Conservation (phyloP, 2,329 filamentous ascomycete species). For the Ceratocystis albifundus region DNA sequence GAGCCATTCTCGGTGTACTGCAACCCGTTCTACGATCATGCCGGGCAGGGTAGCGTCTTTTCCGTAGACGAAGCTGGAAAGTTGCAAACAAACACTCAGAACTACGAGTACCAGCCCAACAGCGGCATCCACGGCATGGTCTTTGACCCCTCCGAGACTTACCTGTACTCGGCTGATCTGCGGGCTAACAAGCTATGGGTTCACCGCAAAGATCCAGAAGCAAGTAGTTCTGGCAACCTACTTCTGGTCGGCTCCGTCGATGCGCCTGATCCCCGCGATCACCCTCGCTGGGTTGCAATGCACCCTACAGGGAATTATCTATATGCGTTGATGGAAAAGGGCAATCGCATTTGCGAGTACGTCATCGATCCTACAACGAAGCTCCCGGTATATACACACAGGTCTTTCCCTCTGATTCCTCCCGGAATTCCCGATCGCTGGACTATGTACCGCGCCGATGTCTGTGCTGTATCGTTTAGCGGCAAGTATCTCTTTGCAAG, state of each 20-base stretch:
- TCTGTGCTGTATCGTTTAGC: constrained; percentile 60
- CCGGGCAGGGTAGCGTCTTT: constrained; percentile 71
- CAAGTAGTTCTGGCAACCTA: constrained; percentile 44
- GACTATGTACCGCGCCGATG: constrained; percentile 71
- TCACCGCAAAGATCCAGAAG: constrained; percentile 49
- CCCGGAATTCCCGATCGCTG: constrained; percentile 47
- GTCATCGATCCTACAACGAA: constrained; percentile 62
- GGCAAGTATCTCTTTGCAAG: constrained; percentile 73
- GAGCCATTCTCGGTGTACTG: constrained; percentile 75
- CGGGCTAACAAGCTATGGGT: constrained; percentile 73
- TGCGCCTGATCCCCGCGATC: constrained; percentile 59
- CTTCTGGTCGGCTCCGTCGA: constrained; percentile 60
- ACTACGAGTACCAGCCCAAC: constrained; percentile 58
- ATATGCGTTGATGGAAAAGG: constrained; percentile 82
- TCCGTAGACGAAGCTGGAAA: constrained; percentile 45
- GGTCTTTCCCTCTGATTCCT: constrained; percentile 67
- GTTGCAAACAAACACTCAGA: constrained; percentile 55
- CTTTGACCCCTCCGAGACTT: constrained; percentile 60
- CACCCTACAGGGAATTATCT: constrained; percentile 67
- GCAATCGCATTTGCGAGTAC: constrained; percentile 73
- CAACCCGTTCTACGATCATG: constrained; percentile 81
- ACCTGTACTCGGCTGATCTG: constrained; percentile 70
- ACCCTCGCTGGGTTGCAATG: constrained; percentile 80
- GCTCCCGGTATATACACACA: constrained; percentile 66
- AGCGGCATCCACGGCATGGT: constrained; percentile 74